Evolutionary conservation across 352 stramenopile genomes (phyloP), one percentile per base, ranked within the genome.

Genomic region (Pythium vanterpoolii): DNA sequence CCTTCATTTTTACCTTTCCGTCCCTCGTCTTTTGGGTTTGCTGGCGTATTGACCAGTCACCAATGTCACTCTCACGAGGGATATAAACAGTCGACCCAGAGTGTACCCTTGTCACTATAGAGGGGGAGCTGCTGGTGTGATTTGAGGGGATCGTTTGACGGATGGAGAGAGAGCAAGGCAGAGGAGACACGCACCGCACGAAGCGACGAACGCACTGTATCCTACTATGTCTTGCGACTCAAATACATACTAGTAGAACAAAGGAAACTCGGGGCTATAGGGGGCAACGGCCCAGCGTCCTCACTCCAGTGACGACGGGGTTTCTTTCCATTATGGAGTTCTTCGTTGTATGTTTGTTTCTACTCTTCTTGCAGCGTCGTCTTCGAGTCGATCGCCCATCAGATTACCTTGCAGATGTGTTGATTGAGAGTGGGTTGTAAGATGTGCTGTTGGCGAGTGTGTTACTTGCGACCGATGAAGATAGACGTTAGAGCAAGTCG

Each of bases 1-100:
- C 85, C 75, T 91, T 94, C 85, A 94, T 93, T 42, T 1, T 42
- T 13, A 8, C 21, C 11, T 75, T 19, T 10, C 21, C 19, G 18
- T 26, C 23, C 5, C 26, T 8, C 26, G 13, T 31, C 9, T 42
- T 54, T 54, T 9, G 10, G 34, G 18, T 42, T 9, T 42, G 34
- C 31, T 11, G 6, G 31, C 31, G 5, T 28, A 19, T 23, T 23
- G 34, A 19, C 49, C 49, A 56, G 49, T 56, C 49, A 56, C 24
- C 14, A 26, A 36, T 26, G 49, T 46, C 49, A 56, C 34, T 56
- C 19, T 23, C 2, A 0, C 13, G 49, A 23, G 34, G 49, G 33
- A 33, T 14, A 21, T 5, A 14, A 24, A 1, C 9, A 44, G 21
- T 43, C 34, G 19, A 42, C 18, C 34, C 9, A 42, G 14, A 42